Percentiles rank a stretch among this genome's conserved stretches.
Evolutionary conservation across 306 rosid species (phyloP).

Genomic region (Amphicarpaea edgeworthii): DNA sequence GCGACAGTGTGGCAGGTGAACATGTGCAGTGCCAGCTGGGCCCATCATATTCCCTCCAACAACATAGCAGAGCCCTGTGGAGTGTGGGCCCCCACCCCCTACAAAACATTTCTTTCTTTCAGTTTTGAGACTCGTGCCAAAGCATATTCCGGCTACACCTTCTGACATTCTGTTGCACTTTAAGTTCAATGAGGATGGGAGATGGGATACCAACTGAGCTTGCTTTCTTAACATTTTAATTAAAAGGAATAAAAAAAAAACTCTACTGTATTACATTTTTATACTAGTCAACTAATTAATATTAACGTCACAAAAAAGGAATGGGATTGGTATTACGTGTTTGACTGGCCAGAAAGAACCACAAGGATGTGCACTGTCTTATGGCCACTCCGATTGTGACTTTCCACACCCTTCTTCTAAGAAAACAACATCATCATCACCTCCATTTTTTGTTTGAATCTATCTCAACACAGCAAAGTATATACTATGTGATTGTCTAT

Average conservation of each 20-base stretch:
- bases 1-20: conserved; percentile 28
- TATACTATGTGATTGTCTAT: not conserved
- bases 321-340: not conserved
- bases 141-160: no score
- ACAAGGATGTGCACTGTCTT: not conserved
- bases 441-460: not conserved
- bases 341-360: not conserved
- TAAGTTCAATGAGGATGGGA: no score
- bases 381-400: conserved; percentile 5
- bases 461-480: not conserved
- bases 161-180: no score
- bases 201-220: no score
- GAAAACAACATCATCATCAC: not conserved
- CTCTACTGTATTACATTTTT: no score
- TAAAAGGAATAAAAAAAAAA: no score
- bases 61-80: conserved; percentile 14
- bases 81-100: conserved; percentile 40
- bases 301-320: no score
- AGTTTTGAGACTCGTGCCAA: no score
- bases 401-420: not conserved
- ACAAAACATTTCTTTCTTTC: not conserved
- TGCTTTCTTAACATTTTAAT: no score
- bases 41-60: conserved; percentile 32
- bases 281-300: no score
- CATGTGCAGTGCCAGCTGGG: conserved; percentile 44